Evolutionary conservation across 495 filamentous ascomycete species (phyloP), one percentile per base, ranked within the genome.

Genomic region (Elasticomyces elasticus): DNA sequence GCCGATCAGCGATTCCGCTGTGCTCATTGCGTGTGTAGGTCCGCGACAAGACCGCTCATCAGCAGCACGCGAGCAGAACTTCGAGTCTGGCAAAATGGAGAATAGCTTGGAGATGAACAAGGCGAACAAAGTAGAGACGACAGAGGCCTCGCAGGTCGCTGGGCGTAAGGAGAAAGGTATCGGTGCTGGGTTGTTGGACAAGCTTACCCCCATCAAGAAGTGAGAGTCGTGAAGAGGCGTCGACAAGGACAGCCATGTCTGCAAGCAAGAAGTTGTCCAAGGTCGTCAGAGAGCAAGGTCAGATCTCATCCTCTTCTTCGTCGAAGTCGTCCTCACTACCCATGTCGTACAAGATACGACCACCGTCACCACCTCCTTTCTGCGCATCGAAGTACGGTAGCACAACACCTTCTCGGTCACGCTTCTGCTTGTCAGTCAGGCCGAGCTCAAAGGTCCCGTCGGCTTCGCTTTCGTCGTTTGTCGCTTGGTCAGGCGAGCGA

Each of bases 231-330:
- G 30, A 33, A 7, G 30, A 15, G n/a, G n/a, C n/a, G n/a, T n/a
- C n/a, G n/a, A n/a, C n/a, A n/a, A n/a, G n/a, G n/a, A n/a, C n/a
- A n/a, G n/a, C n/a, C n/a, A n/a, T n/a, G n/a, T n/a, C n/a, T n/a
- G n/a, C n/a, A n/a, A n/a, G n/a, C n/a, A n/a, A n/a, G n/a, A n/a
- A n/a, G n/a, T n/a, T n/a, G n/a, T n/a, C n/a, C n/a, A n/a, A n/a
- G n/a, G n/a, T n/a, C n/a, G 7, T 7, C 7, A 44, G 41, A 43
- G 15, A 33, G 35, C 35, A 15, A 40, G 35, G 4, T 69, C 69
- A 95, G 49, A 96, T 89, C 69, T 98, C 94, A 74, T 98, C 92
- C 65, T 98, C 94, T 70, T 97, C 94, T 56, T 97, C 92, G 65
- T 98, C 92, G 68, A 95, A 98, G 69, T 98, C 94, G 72, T 98